Evolutionary conservation across 768 basidiomycete species (phyloP), one percentile per base, ranked within the genome.

Genomic region (Lanmaoa rubissima): DNA sequence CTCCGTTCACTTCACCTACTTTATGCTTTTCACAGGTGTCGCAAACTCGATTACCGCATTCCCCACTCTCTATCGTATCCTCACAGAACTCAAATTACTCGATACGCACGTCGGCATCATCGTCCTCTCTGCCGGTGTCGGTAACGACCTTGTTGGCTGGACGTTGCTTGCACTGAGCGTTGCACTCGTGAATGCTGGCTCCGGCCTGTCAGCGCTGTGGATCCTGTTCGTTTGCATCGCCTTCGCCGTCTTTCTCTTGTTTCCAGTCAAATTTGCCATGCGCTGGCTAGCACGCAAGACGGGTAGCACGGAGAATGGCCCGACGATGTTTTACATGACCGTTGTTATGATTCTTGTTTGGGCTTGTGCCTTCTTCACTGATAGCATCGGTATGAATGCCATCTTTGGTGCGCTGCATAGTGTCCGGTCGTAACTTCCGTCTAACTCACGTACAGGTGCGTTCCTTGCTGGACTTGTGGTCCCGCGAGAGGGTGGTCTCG

Each of bases 11-110:
- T 96, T 94, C 71, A 87, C 91, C 0, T 80, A 96, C 69, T 98
- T 98, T 72, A 86, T 97, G 82, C 84, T 99, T 38, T 98, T 98
- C 73, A 86, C 90, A 11, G 94, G 92, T 14, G 92, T 95, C 21
- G 93, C 94, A 1, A 94, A 87, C 74, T 87, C 88, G 4, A 93
- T 93, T 65, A 92, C 90, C 0, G 91, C 90, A 0, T 91, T 93
- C 60, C 91, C 92, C 1, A 88, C 94, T 2, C 77, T 94, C 8
- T 92, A 90, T 71, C 81, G 94, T 59, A 90, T 97, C 72, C 77
- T 98, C 44, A 90, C 89, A 2, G 94, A 97, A 68, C 82, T 96
- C 53, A 94, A 94, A 71, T 77, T 99, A 2, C 79, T 98, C 58
- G 90, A 94, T 57, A 97, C 93, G 0, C 87, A 85, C 0, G 92